These are phyloP conservation scores for Aleurites moluccanus DNA, from an alignment of 441 rosid species.

Conservation along the genomic window DNA sequence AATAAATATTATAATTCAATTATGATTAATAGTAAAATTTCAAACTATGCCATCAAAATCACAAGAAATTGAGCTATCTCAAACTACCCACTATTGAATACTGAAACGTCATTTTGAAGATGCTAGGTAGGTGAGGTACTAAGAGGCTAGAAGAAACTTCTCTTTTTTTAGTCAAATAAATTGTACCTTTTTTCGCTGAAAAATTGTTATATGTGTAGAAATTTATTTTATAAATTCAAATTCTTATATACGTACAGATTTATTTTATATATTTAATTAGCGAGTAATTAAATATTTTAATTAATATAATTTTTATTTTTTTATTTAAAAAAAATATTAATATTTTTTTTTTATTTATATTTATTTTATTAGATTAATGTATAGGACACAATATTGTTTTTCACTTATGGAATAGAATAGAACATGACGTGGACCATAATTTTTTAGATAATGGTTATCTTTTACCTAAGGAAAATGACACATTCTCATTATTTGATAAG, in stretches of 20 bases:
- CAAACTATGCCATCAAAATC: not conserved
- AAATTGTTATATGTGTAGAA: too few relatives aligned
- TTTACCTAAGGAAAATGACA: not conserved
- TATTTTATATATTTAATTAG: too few relatives aligned
- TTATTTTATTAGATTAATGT: too few relatives aligned
- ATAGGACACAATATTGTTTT: too few relatives aligned
- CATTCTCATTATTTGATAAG: not conserved
- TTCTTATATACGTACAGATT: too few relatives aligned
- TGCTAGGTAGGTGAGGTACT: not conserved
- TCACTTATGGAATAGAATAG: not conserved
- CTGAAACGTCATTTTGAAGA: not conserved
- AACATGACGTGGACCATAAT: not conserved
- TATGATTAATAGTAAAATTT: too few relatives aligned
- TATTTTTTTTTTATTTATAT: too few relatives aligned
- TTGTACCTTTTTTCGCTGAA: not conserved
- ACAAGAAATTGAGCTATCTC: not conserved
- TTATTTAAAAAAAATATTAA: too few relatives aligned
- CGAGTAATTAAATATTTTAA: too few relatives aligned
- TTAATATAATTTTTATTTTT: too few relatives aligned
- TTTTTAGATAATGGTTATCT: not conserved
- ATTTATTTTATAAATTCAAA: too few relatives aligned
- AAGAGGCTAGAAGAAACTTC: not conserved
- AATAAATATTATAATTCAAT: too few relatives aligned
- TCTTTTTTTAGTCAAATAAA: not conserved
- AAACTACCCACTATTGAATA: not conserved